Conservation (phyloP, 2,329 filamentous ascomycete species). For the Rhytidhysteron rufulum region DNA sequence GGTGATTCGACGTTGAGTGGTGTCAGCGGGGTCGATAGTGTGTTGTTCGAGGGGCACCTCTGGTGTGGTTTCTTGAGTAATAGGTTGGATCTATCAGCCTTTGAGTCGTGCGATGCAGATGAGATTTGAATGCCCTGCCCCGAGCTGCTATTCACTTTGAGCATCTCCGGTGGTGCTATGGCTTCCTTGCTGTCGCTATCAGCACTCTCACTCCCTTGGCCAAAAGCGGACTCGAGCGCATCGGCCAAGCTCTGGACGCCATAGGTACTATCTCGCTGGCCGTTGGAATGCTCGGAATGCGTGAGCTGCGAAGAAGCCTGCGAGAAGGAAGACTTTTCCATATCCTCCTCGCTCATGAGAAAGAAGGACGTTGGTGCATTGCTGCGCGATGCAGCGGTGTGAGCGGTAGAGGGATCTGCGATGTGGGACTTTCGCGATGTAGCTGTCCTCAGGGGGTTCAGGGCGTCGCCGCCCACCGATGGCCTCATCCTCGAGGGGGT, state of each 20-base stretch:
- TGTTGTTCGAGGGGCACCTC: constrained; percentile 19
- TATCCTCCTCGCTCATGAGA: constrained; percentile 51
- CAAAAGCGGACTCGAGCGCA: constrained; percentile 44
- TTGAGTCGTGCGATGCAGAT: constrained; percentile 13
- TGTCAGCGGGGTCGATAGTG: constrained; percentile 19
- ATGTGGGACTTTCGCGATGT: constrained; percentile 36
- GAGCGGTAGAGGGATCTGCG: constrained; percentile 21
- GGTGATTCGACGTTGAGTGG: constrained; percentile 36
- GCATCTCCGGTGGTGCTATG: constrained; percentile 13
- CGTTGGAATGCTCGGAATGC: no score
- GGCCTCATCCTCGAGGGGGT: constrained; percentile 28
- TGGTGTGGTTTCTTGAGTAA: constrained; percentile 18
- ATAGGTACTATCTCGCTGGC: constrained; percentile 45
- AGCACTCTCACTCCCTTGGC: constrained; percentile 18
- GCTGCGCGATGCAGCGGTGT: constrained; percentile 20
- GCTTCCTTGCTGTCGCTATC: constrained; percentile 21
- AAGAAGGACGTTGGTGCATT: constrained; percentile 56
- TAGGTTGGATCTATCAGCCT: constrained; percentile 15
- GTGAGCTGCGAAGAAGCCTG: constrained; percentile 13
- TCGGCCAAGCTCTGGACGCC: constrained; percentile 57
- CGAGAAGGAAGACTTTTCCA: constrained; percentile 38
- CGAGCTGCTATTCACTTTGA: constrained; percentile 26
- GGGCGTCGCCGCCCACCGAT: constrained; percentile 32
- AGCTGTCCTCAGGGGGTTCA: constrained; percentile 26
- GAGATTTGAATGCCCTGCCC: constrained; percentile 20